Base-by-base conservation (phyloP, 176 grass and related monocot species). In the Eragrostis nindensis region DNA sequence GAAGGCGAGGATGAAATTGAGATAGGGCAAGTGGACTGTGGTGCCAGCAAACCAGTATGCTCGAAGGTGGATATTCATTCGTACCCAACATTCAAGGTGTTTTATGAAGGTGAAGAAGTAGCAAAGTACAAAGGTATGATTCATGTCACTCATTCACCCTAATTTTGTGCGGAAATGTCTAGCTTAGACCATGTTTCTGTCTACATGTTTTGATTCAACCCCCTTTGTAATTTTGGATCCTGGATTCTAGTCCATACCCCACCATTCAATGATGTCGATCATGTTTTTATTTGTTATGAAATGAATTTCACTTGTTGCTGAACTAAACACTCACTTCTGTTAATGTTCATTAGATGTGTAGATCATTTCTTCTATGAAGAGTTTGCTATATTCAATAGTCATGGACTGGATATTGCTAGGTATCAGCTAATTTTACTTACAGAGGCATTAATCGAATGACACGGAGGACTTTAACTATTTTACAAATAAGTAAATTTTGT, bases 71-170 rank as follows among this genome's bases (percentile, higher is more conserved):
- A 91, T 68, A 95, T 95, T 26, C 96, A 95, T 83, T 95, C 96
- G 18, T 95, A 99, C 75, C 96, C 96, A 15, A 95, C 90, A 62
- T 99, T 99, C 65, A 99, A 99, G 49, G 82, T 91, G 30, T 99
- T 99, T 72, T 95, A 93, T 71, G 92, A 93, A 50, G 92, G 92
- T 1, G 86, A 99, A 86, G 96, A 93, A 74, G 77, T 91, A 84
- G 92, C 90, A 38, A 99, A 95, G 81, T 95, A 91, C 80, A 99
- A 99, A 93, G 92, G 96, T 99, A 88, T 40, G 10, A 18, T 49
- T 84, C 53, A 18, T 15, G 25, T 24, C 5, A 14, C 45, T 41
- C 1, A 3, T 11, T 24, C 2, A 10, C 26, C 56, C 32, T 85
- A 30, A 30, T 25, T 47, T 47, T 82, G 5, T 40, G 48, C 45